Base-by-base conservation (phyloP, 768 basidiomycete species). In the Exsudoporus frostii region DNA sequence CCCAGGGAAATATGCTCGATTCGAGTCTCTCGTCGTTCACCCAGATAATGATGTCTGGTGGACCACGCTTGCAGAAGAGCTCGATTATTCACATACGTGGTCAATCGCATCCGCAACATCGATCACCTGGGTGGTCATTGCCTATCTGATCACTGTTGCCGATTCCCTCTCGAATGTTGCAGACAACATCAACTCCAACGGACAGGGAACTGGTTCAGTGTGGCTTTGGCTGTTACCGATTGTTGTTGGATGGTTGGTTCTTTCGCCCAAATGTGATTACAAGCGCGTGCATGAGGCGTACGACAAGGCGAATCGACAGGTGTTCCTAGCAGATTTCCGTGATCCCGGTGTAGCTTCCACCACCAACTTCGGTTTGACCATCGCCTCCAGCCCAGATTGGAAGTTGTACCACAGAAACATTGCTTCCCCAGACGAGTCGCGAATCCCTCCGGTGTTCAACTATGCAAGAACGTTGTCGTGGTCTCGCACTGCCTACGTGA, bases 191-290 rank as follows among this genome's bases (percentile, higher is more conserved):
- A 60, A 69, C 27, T 62, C 67, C 1, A 73, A 65, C 32, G 75
- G 76, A 0, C 68, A 75, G 47, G 72, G 67, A 20, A 71, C 73
- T 7, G 75, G 72, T 4, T 71, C 72, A 2, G 59, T 72, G 15
- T 79, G 75, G 76, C 56, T 78, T 7, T 79, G 76, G 75, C 65
- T 78, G 19, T 37, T 78, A 8, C 69, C 76, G 0, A 55, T 78
- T 5, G 70, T 76, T 10, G 57, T 72, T 4, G 72, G 75, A 5
- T 78, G 76, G 72, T 57, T 77, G 8, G 65, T 74, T 44, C 54
- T 76, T 7, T 73, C 75, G 0, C 75, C 76, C 0, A 71, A 76
- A 52, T 74, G 73, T 45, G 72, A 76, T 54, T 63, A 65, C 4
- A 32, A 39, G 2, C 68, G 73, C 10, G 61, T 77, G 17, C 50